These are phyloP conservation scores for Alternaria ethzedia DNA, from an alignment of 2,329 filamentous ascomycete species.

Conservation along the genomic window DNA sequence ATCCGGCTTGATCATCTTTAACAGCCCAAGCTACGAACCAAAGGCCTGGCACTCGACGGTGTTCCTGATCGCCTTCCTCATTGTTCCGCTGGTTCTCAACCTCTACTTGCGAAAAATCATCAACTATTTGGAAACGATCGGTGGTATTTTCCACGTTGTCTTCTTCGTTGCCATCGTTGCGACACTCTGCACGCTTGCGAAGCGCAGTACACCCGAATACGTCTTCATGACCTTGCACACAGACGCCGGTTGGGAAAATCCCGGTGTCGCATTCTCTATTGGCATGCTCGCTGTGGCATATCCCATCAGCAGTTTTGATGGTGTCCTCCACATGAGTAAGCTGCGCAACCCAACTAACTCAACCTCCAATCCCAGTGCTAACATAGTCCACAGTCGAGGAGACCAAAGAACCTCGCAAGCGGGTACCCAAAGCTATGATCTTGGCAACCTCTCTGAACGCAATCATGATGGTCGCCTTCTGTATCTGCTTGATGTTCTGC, in stretches of 20 bases:
- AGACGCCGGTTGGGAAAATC: conserved; percentile 47
- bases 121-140: conserved; percentile 53
- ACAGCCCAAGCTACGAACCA: conserved; percentile 40
- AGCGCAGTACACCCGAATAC: conserved; percentile 37
- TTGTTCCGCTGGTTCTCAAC: conserved; percentile 48
- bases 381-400: conserved; percentile 19
- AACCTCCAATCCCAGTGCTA: neutral
- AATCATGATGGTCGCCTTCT: conserved; percentile 48
- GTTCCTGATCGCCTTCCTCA: conserved; percentile 50
- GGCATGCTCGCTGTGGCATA: conserved; percentile 42
- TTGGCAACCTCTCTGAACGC: conserved; percentile 51
- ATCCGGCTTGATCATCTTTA: conserved; percentile 38
- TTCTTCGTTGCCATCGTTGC: conserved; percentile 57
- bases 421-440: conserved; percentile 44
- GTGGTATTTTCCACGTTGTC: conserved; percentile 54
- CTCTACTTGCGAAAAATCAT: conserved; percentile 50
- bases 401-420: conserved; percentile 21
- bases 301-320: conserved; percentile 51
- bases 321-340: conserved; percentile 49
- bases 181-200: conserved; percentile 46
- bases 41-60: conserved; percentile 57
- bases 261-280: conserved; percentile 49
- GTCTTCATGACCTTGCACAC: conserved; percentile 55
- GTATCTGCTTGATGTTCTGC: conserved; percentile 52
- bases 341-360: too few species aligned